A percentile compares a stretch with the other conserved stretches of the same genome.
These are phyloP conservation scores for Prunus mira DNA, from an alignment of 306 rosid species.

Conservation along the genomic window DNA sequence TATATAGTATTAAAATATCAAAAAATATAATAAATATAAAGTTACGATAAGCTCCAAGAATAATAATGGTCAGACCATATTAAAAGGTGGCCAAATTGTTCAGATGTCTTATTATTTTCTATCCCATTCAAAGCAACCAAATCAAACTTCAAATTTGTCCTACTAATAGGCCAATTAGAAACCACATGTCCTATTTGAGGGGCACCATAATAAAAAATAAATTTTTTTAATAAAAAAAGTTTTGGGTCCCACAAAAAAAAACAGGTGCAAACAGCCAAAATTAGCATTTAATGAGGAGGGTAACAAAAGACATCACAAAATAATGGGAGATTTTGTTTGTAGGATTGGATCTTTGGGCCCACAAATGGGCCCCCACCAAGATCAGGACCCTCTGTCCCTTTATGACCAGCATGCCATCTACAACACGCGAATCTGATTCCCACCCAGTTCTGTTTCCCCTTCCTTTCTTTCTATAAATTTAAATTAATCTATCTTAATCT, in stretches of 20 bases:
- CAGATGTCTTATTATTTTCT: constrained; percentile 1
- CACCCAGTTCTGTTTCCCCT: constrained; percentile 2
- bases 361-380: constrained; percentile 9
- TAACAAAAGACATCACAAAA: constrained; percentile 48
- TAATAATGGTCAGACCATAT: not conserved
- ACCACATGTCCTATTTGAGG: constrained; percentile 25
- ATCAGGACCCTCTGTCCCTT: constrained; percentile 79
- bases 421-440: constrained; percentile 79
- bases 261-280: constrained; percentile 41
- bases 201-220: not conserved
- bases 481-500: constrained; percentile 1
- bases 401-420: constrained; percentile 69
- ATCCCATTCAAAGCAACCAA: constrained; percentile 13
- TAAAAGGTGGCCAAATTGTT: not conserved
- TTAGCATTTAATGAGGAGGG: constrained; percentile 44
- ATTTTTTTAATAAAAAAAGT: not conserved
- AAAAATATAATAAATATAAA: not conserved
- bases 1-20: not conserved
- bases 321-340: constrained; percentile 43
- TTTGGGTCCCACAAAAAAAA: constrained; percentile 27
- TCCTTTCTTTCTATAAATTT: not conserved
- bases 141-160: constrained; percentile 26
- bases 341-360: constrained; percentile 49
- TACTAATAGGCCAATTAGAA: constrained; percentile 31
- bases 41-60: not conserved